Conservation (phyloP, 352 stramenopile genomes). For the Albugo laibachii region DNA sequence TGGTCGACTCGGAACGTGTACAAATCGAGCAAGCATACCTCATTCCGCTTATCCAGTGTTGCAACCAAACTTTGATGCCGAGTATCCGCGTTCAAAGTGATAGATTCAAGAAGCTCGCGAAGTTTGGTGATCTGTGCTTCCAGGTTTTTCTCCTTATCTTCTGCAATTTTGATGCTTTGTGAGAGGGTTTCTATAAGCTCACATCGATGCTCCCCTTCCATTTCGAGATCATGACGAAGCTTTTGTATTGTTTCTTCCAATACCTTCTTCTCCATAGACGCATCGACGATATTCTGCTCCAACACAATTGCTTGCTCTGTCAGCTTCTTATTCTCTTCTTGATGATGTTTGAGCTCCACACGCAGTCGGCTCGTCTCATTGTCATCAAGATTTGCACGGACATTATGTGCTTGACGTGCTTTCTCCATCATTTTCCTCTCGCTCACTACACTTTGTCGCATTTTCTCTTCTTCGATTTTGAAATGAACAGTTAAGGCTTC, state of each 20-base stretch:
- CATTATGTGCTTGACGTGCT: conserved; percentile 26
- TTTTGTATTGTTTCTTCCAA: conserved; percentile 26
- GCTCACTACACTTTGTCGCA: conserved; percentile 27
- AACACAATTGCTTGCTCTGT: conserved; percentile 27
- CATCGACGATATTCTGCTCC: conserved; percentile 20
- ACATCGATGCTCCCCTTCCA: conserved; percentile 35
- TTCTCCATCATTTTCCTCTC: conserved; percentile 59
- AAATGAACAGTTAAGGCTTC: conserved; percentile 38
- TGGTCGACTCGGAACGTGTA: not conserved
- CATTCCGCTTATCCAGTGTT: conserved; percentile 37
- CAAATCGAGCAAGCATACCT: conserved; percentile 14
- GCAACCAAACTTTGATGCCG: conserved; percentile 28
- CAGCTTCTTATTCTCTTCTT: conserved; percentile 4
- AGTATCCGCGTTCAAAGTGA: conserved; percentile 37
- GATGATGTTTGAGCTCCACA: conserved; percentile 23
- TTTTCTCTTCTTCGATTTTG: conserved; percentile 31
- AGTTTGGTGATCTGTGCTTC: conserved; percentile 21
- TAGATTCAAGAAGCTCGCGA: conserved; percentile 33
- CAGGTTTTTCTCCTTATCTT: conserved; percentile 29
- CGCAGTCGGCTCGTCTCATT: conserved; percentile 26
- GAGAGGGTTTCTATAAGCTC: conserved; percentile 59
- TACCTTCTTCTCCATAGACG: conserved; percentile 16
- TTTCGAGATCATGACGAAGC: no score
- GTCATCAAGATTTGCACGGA: conserved; percentile 43
- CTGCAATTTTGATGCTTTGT: conserved; percentile 25